Evolutionary conservation across 1,139 yeast species (phyloP), one percentile per base, ranked within the genome.

Genomic region (Sugiyamaella sp.): DNA sequence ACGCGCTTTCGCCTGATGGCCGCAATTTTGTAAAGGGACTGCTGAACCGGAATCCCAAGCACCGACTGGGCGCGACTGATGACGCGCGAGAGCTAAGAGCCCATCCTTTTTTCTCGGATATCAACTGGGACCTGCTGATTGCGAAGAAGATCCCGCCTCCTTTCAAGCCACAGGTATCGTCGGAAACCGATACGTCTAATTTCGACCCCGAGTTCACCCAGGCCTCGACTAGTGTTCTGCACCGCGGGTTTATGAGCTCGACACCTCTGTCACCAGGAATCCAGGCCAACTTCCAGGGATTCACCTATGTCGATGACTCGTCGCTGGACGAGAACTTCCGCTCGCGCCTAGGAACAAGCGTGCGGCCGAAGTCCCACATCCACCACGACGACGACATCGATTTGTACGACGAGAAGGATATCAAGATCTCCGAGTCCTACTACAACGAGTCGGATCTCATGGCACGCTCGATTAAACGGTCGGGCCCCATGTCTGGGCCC

Each of bases 201-300:
- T 93, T 93, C 72, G 99, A 93, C 69, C 97, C 98, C 5, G 98
- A 91, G 71, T 93, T 93, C 71, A 93, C 99, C 14, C 86, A 85
- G 63, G 91, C 95, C 47, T 86, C 95, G 33, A 89, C 96, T 1
- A 85, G 95, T 17, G 84, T 82, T 38, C 80, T 89, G 69, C 84
- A 81, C 66, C 83, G 83, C 64, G 88, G 85, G 63, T 68, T 80
- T 51, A 80, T 82, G 25, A 80, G 80, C 1, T 78, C 88, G 5
- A 88, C 96, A 2, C 98, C 98, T 27, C 75, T 93, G 59, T 85
- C 95, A 8, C 97, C 97, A 1, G 96, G 96, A 0, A 83, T 91
- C 64, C 99, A 93, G 73, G 97, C 95, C 52, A 90, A 90, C 67
- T 93, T 93, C 73, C 89, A 89, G 66, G 98, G 98, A 0, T 91